Conservation (phyloP, 345 rosid genomes). For the Eucalyptus sp. region DNA sequence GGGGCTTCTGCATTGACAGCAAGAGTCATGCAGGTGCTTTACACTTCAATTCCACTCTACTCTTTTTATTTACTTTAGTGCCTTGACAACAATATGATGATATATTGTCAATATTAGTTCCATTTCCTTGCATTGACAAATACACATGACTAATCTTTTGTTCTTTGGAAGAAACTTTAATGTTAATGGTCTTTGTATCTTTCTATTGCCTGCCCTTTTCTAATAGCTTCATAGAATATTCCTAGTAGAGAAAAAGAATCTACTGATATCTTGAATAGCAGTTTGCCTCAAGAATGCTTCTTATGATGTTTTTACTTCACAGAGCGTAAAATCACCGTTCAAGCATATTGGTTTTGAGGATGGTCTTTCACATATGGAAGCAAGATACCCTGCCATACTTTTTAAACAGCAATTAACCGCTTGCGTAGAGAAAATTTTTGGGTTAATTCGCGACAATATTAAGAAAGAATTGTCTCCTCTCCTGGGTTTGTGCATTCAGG, state of each 20-base stretch:
- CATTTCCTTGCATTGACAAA: background rate
- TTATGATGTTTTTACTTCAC: background rate
- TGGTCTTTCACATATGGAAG: conserved; percentile 74
- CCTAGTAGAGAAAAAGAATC: background rate
- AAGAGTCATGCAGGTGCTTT: conserved; percentile 51
- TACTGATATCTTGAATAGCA: background rate
- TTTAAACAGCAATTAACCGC: conserved; percentile 96
- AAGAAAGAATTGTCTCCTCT: conserved; percentile 88
- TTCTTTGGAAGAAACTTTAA: background rate
- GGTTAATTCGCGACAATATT: conserved; percentile 89
- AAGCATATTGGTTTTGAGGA: conserved; percentile 62
- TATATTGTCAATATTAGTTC: background rate
- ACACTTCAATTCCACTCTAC: background rate
- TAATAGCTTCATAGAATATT: background rate
- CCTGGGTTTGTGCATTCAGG: conserved; percentile 84
- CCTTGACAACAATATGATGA: background rate
- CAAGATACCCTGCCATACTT: conserved; percentile 90
- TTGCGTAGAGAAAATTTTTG: conserved; percentile 97
- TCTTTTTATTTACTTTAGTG: background rate
- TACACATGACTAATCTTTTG: background rate
- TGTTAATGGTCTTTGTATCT: background rate
- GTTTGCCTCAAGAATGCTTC: background rate
- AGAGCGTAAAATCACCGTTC: conserved; percentile 84
- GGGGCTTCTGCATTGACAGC: conserved; percentile 48
- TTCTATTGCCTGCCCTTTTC: background rate